A percentile compares a stretch with the other conserved stretches of the same genome.
Conservation (phyloP, 2,329 filamentous ascomycete species). For the Aspergillus alliaceus region DNA sequence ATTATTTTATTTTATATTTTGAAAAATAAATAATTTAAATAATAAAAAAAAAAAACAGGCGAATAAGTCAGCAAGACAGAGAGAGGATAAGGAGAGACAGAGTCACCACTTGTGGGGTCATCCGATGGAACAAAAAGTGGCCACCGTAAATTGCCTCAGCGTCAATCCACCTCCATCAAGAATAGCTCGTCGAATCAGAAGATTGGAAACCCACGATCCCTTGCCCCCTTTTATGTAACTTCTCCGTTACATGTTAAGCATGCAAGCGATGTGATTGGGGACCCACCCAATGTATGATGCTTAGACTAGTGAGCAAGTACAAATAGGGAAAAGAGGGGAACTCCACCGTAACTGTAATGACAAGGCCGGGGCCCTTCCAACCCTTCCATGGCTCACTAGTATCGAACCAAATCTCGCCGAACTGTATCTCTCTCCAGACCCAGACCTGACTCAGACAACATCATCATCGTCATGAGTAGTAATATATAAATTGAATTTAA, state of each 20-base stretch:
- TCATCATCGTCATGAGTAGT: no score
- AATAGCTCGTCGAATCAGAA: background rate
- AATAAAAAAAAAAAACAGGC: background rate
- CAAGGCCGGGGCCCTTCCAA: constrained; percentile 6
- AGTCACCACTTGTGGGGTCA: constrained; percentile 6
- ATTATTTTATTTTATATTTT: background rate
- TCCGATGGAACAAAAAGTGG: constrained; percentile 1
- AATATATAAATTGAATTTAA: no score
- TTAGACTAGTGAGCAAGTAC: constrained; percentile 20
- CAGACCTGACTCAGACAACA: no score
- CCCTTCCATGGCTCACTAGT: no score
- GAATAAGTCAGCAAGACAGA: no score
- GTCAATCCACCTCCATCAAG: background rate
- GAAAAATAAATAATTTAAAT: background rate
- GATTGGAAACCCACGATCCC: background rate
- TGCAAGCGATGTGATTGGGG: background rate
- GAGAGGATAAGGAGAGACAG: background rate
- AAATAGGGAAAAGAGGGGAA: constrained; percentile 21
- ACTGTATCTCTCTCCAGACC: background rate
- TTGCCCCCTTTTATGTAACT: constrained; percentile 7
- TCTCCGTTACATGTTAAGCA: constrained; percentile 9
- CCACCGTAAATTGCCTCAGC: constrained; percentile 5
- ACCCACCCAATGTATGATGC: constrained; percentile 22
- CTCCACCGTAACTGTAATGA: background rate
- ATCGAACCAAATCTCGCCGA: no score